These are phyloP conservation scores for Sporothrix phasma DNA, from an alignment of 2,329 filamentous ascomycete species.

Conservation along the genomic window DNA sequence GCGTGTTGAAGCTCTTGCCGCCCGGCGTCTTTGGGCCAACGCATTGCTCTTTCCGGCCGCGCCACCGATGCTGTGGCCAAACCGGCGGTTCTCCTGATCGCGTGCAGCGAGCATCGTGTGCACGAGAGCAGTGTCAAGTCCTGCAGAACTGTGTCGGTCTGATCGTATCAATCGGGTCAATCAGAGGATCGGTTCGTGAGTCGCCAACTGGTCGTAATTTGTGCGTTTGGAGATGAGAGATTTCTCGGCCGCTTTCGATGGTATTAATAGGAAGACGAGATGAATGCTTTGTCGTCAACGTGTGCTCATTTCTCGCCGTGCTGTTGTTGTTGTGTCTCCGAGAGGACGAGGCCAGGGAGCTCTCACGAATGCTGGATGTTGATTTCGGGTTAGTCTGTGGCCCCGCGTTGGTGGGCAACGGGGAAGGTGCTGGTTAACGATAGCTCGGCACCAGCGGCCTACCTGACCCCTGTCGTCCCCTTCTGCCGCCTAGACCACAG, in stretches of 20 bases:
- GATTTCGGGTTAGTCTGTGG: constrained; percentile 13
- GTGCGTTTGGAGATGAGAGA: not conserved
- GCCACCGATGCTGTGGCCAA: constrained; percentile 60
- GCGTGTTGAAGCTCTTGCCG: constrained; percentile 68
- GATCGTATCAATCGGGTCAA: not conserved
- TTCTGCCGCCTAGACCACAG: not conserved
- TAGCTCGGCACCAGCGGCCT: not conserved
- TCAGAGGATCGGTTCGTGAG: not conserved
- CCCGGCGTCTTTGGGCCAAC: constrained; percentile 70
- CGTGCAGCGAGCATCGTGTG: constrained; percentile 60
- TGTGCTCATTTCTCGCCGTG: not conserved
- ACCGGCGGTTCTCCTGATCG: constrained; percentile 82
- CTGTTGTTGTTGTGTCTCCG: constrained; percentile 14
- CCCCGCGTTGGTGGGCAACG: constrained; percentile 16
- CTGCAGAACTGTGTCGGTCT: too few species aligned
- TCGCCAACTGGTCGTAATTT: not conserved
- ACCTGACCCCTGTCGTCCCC: not conserved
- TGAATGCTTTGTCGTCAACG: not conserved
- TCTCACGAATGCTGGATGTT: constrained; percentile 10
- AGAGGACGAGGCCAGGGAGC: not conserved
- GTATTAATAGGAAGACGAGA: not conserved
- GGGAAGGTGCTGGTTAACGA: not conserved
- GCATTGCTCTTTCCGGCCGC: constrained; percentile 60
- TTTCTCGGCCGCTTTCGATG: not conserved
- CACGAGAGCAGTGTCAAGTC: constrained; percentile 4